phyloP scores from a whole-genome alignment of 345 rosid species.

The Hibiscus mutabilis region DNA sequence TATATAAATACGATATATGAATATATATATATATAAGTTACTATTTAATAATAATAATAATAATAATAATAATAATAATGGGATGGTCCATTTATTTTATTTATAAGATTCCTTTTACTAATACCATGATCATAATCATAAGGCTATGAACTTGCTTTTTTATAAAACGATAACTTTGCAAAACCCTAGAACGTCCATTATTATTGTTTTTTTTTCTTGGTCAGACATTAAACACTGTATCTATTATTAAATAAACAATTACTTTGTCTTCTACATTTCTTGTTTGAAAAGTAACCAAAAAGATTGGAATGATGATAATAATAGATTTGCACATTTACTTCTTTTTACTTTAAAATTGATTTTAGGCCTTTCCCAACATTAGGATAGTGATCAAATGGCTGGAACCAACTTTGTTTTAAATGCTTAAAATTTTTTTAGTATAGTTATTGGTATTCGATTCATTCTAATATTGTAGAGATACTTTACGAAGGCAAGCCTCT shows the following conservation, averaged over 20 bases:
- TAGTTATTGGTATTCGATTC: too few relatives aligned
- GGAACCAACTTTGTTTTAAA: not conserved
- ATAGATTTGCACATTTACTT: too few relatives aligned
- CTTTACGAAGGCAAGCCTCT: too few relatives aligned
- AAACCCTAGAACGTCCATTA: constrained; percentile 17
- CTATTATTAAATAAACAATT: not conserved
- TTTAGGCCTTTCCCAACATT: too few relatives aligned
- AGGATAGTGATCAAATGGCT: not conserved
- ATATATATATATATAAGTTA: too few relatives aligned
- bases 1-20: too few relatives aligned
- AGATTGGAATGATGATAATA: too few relatives aligned
- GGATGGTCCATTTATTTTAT: not conserved
- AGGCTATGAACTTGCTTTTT: constrained; percentile 10
- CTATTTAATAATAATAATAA: not conserved
- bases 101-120: not conserved
- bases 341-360: too few relatives aligned
- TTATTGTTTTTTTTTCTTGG: not conserved
- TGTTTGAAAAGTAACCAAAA: not conserved
- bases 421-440: too few relatives aligned
- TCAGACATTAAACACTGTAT: not conserved
- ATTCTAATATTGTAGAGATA: too few relatives aligned
- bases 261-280: not conserved
- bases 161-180: constrained; percentile 19
- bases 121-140: not conserved
- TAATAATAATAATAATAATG: not conserved